Evolutionary conservation across 1,284 basidiomycete species (phyloP).

Genomic region (Exobasidium cylindrosporum): DNA sequence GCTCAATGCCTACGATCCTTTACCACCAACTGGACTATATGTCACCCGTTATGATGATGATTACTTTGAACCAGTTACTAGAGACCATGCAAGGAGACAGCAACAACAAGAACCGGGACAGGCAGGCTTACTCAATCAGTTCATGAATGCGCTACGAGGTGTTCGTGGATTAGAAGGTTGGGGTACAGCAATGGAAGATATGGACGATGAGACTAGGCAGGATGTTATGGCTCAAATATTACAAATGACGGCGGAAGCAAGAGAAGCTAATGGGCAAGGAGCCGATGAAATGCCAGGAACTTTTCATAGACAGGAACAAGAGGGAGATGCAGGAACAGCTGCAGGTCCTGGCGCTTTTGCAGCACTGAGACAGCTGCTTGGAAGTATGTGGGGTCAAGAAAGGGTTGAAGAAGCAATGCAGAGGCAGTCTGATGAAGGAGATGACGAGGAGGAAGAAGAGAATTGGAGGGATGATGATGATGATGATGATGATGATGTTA

Average conservation of each 20-base stretch:
- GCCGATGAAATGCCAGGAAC: conserved; percentile 11
- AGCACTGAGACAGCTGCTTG: conserved; percentile 4
- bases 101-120: conserved; percentile 4
- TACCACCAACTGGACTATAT: conserved; percentile 30
- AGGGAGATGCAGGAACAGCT: conserved; percentile 12
- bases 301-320: not conserved
- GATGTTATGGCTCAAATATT: conserved; percentile 40
- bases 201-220: conserved; percentile 44
- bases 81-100: conserved; percentile 4
- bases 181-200: conserved; percentile 33
- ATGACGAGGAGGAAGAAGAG: not conserved
- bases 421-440: conserved; percentile 11
- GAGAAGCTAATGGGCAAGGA: conserved; percentile 14
- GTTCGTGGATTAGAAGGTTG: conserved; percentile 25
- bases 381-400: conserved; percentile 15
- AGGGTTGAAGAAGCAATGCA: not conserved
- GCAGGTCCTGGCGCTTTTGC: conserved; percentile 8
- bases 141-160: conserved; percentile 24
- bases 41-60: conserved; percentile 44
- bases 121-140: not conserved
- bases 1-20: conserved; percentile 49
- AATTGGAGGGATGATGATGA: not conserved
- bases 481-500: no score
- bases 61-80: conserved; percentile 38
- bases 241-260: conserved; percentile 23